Evolutionary conservation across 371 early-diverging fungal genomes (phyloP).

Genomic region (Rhizomucor pusillus): DNA sequence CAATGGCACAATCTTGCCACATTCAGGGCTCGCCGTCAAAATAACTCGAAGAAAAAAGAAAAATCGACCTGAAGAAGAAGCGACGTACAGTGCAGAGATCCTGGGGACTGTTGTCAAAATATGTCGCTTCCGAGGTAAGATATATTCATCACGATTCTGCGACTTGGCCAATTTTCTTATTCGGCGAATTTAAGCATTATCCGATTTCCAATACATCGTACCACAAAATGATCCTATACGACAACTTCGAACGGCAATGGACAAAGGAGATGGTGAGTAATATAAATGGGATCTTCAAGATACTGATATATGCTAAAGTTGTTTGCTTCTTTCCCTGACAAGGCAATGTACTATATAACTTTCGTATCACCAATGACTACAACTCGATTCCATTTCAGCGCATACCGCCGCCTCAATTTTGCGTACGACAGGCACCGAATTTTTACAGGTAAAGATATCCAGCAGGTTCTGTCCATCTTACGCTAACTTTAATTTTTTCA

Average conservation of each 20-base stretch:
- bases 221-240: constrained; percentile 38
- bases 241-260: constrained; percentile 34
- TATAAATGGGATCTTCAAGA: too few relatives aligned
- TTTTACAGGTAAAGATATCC: constrained; percentile 42
- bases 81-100: constrained; percentile 32
- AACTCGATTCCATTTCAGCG: constrained; percentile 16
- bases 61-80: constrained; percentile 25
- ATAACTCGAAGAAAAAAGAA: constrained; percentile 52
- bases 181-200: constrained; percentile 35
- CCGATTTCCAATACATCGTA: constrained; percentile 57
- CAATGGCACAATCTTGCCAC: constrained; percentile 47
- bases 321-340: background rate
- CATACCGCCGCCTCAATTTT: constrained; percentile 59
- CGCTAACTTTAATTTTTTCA: background rate
- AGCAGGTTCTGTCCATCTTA: background rate
- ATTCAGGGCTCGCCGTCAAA: constrained; percentile 55
- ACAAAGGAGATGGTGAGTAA: constrained; percentile 45
- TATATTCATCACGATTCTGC: background rate
- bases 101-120: constrained; percentile 48
- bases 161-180: background rate
- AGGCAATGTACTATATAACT: constrained; percentile 29
- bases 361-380: constrained; percentile 9
- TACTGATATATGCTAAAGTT: too few relatives aligned
- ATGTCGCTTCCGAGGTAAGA: constrained; percentile 52
- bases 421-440: constrained; percentile 34